Conservation (phyloP, 2,329 filamentous ascomycete genomes). For the Colletotrichum sp. region DNA sequence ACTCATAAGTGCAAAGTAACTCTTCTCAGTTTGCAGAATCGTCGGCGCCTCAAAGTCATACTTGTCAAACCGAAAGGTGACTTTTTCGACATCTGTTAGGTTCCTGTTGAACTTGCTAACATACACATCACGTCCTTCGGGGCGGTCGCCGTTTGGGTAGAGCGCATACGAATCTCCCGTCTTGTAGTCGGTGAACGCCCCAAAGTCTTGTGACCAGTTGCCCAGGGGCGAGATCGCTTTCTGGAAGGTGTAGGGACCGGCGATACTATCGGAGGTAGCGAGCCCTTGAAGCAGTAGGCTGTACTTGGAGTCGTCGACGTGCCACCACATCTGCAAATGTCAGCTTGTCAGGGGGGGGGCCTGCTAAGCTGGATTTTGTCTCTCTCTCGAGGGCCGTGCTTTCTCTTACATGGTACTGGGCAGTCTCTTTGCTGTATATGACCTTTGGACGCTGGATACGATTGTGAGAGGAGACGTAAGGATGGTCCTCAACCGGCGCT, state of each 20-base stretch:
- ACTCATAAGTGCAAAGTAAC: slow-evolving; percentile 66
- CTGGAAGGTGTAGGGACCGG: slow-evolving; percentile 59
- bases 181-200: slow-evolving; percentile 65
- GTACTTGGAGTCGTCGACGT: slow-evolving; percentile 63
- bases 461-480: slow-evolving; percentile 57
- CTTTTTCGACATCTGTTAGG: slow-evolving; percentile 54
- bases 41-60: slow-evolving; percentile 66
- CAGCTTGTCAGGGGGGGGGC: background rate
- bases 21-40: slow-evolving; percentile 63
- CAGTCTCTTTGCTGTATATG: slow-evolving; percentile 57
- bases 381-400: background rate
- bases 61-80: slow-evolving; percentile 61
- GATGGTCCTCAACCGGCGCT: slow-evolving; percentile 55
- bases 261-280: slow-evolving; percentile 56
- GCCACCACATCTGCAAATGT: slow-evolving; percentile 58
- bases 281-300: slow-evolving; percentile 62
- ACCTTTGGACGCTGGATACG: slow-evolving; percentile 70
- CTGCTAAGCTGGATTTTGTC: too few species aligned
- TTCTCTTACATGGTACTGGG: slow-evolving; percentile 58
- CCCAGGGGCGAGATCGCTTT: slow-evolving; percentile 60
- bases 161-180: slow-evolving; percentile 60
- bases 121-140: slow-evolving; percentile 62
- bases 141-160: slow-evolving; percentile 64
- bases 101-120: slow-evolving; percentile 58
- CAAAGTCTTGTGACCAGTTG: slow-evolving; percentile 69